Evolutionary conservation across 2,329 filamentous ascomycete species (phyloP), one percentile per base, ranked within the genome.

Genomic region (Trichoderma sp.): DNA sequence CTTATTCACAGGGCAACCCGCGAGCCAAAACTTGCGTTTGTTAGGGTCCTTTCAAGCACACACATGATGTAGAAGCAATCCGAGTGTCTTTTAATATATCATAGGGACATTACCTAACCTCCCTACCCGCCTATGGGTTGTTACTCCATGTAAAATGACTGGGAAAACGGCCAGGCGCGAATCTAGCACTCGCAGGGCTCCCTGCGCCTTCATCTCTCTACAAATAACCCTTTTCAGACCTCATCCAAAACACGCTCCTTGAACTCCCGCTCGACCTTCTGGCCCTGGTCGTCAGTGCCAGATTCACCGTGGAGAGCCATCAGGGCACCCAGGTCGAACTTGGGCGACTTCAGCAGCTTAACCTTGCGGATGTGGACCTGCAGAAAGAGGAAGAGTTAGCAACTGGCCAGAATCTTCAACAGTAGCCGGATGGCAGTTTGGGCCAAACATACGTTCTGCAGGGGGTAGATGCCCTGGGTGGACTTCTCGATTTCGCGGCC

Each of bases 291-390:
- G 83, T 98, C 95, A 80, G 93, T 95, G 82, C 90, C 92, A 75
- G 95, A 97, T 90, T 99, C 96, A 86, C 96, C 96, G 89, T 99
- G 96, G 81, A 99, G 92, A 85, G 92, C 92, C 85, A 99, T 92
- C 79, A 99, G 91, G 80, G 93, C 92, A 86, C 96, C 96, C 77
- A 99, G 92, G 83, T 99, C 96, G 89, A 99, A 98, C 90, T 99
- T 99, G 83, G 96, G 96, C 78, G 92, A 86, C 92, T 99, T 99
- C 80, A 99, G 89, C 80, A 99, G 93, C 92, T 99, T 99, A 82
- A 99, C 95, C 91, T 99, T 99, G 87, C 96, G 95, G 86, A 99
- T 97, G 90, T 99, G 96, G 82, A 98, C 95, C 95, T 98, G 79
- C 11, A 75, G 51, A 66, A 26, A 71, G 76, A 71, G 76, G 75